Evolutionary conservation across 805 yeast species (phyloP), one percentile per base, ranked within the genome.

Genomic region (Wickerhamomyces rabaulensis): DNA sequence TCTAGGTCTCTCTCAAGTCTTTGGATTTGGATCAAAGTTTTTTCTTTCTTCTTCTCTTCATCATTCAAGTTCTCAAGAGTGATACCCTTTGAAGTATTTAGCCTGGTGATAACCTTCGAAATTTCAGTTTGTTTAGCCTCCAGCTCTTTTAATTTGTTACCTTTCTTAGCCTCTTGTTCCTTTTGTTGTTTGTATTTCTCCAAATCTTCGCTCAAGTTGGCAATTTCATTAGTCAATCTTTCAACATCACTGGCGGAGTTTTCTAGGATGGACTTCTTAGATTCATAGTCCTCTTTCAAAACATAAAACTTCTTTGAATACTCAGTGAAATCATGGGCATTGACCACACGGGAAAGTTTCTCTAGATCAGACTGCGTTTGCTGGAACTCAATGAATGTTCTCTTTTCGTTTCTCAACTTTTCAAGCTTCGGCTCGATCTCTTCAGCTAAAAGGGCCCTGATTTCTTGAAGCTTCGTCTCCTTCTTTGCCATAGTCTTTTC

Each of bases 341-440:
- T 82, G 2, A 89, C 86, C 1, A 88, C 75, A 54, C 86, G 75
- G 16, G 85, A 74, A 29, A 86, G 66, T 39, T 83, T 81, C 63
- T 92, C 97, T 49, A 87, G 69, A 56, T 87, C 90, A 7, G 87
- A 73, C 56, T 87, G 94, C 10, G 86, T 78, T 47, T 86, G 89
- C 67, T 92, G 97, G 63, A 76, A 91, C 59, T 92, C 97, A 31
- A 90, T 64, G 58, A 85, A 91, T 23, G 80, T 72, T 57, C 94
- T 78, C 66, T 90, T 92, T 56, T 92, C 97, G 45, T 76, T 75
- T 51, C 95, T 76, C 42, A 91, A 70, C 57, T 84, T 83, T 47
- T 85, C 91, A 43, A 94, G 71, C 61, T 90, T 89, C 4, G 99
- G 99, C 60, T 87, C 95, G 50, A 94, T 92, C 63, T 94, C 98